Evolutionary conservation across 805 yeast genomes (phyloP), one percentile per base, ranked within the genome.

Genomic region (Grigorovia jiainica): DNA sequence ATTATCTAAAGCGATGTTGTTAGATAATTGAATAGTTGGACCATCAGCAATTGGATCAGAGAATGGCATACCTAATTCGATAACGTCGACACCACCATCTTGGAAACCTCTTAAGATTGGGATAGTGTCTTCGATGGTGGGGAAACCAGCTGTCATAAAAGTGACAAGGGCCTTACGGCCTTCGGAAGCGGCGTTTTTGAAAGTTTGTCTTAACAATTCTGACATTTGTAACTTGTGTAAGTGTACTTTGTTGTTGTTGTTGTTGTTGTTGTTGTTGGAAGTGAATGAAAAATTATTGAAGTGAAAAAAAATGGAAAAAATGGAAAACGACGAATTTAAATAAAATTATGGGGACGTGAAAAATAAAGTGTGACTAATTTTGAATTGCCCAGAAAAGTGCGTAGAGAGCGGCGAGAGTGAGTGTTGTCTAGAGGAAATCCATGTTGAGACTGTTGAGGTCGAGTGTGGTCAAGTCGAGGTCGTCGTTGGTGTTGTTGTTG

Each of bases 1-100:
- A 54, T 92, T 90, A 20, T 75, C 72, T 48, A 92, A 71, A 16
- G 98, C 92, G n/a, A 67, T 69, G 17, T 75, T 76, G 66, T 89
- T 89, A 31, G 97, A 87, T 27, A 70, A 78, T 67, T 92, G 98
- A 55, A 92, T 92, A 15, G 95, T 86, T 32, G 97, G 95, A 38
- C 99, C 99, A 63, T 92, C 99, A 27, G 97, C 99, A 61, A 92
- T 87, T 31, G 99, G 98, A 61, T 92, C 99, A 18, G 95, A 82
- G 63, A 92, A 92, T 38, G 99, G 99, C 60, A 92, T 67, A 47
- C 99, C 98, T 37, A 92, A 67, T 66, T 92, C 99, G 52, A 92
- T 86, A 47, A 92, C 75, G 58, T 92, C 97, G 31, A 84, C 94
- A 43, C 99, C 99, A 50, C 95, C 97, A 23, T 76, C 84, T 68